Evolutionary conservation across 768 basidiomycete species (phyloP).

Genomic region (Suillus subaureus): DNA sequence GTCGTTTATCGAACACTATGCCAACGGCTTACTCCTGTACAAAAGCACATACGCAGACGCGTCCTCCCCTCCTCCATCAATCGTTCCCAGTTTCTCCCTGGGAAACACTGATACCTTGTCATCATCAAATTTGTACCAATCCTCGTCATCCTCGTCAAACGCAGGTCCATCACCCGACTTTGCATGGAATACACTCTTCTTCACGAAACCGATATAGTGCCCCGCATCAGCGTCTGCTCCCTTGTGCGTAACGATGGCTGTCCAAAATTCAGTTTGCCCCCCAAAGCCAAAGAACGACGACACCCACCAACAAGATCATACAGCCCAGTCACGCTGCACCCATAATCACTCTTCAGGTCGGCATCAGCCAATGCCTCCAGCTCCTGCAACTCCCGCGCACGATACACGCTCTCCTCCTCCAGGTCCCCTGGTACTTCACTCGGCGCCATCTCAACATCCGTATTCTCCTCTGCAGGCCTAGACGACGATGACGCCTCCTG

Average conservation of each 20-base stretch:
- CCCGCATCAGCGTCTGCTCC: conserved; percentile 93
- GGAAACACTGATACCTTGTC: conserved; percentile 90
- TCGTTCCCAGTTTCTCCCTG: conserved; percentile 76
- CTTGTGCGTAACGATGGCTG: conserved; percentile 96
- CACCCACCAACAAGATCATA: conserved; percentile 89
- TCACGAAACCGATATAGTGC: conserved; percentile 93
- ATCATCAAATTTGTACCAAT: conserved; percentile 97
- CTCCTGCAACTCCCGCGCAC: conserved; percentile 65
- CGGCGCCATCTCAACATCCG: conserved; percentile 48
- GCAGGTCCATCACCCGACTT: conserved; percentile 19
- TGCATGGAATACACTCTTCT: conserved; percentile 68
- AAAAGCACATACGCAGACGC: conserved; percentile 88
- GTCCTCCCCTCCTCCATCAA: conserved; percentile 94
- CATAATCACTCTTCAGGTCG: conserved; percentile 66
- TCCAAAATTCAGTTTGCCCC: not conserved
- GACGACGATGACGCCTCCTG: conserved; percentile 24
- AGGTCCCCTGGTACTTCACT: conserved; percentile 36
- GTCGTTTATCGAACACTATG: conserved; percentile 18
- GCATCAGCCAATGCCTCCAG: conserved; percentile 66
- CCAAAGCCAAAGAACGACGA: not conserved
- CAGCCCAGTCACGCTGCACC: conserved; percentile 75
- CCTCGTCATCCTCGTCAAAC: conserved; percentile 63
- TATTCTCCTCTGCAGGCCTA: conserved; percentile 37
- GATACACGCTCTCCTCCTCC: conserved; percentile 65
- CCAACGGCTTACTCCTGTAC: conserved; percentile 68